Percentiles rank a stretch among this genome's conserved stretches.
These are phyloP conservation scores for Plasmodium berghei DNA, from an alignment of 169 alveolate genomes.

Conservation along the genomic window DNA sequence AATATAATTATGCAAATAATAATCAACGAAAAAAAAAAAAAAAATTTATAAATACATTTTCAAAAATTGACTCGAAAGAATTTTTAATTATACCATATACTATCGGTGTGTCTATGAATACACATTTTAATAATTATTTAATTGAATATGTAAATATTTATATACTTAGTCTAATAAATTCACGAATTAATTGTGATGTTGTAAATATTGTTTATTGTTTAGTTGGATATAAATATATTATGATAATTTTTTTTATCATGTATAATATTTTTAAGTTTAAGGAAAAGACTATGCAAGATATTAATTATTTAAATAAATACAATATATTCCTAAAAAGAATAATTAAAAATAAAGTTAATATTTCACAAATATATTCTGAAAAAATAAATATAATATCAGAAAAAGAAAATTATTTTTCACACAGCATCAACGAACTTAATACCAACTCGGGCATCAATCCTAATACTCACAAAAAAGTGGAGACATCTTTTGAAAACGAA, in stretches of 20 bases:
- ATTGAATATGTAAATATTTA: slow-evolving; percentile 64
- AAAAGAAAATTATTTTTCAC: too few species aligned
- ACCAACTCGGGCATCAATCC: not conserved
- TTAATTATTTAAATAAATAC: slow-evolving; percentile 21
- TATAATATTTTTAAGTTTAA: slow-evolving; percentile 48
- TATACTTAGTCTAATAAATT: slow-evolving; percentile 49
- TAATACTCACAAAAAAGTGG: not conserved
- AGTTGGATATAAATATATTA: slow-evolving; percentile 47
- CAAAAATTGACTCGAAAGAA: slow-evolving; percentile 55
- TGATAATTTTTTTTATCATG: slow-evolving; percentile 43
- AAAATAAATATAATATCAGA: too few species aligned
- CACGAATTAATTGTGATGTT: slow-evolving; percentile 61
- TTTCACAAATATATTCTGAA: slow-evolving; percentile 3
- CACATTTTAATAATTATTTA: slow-evolving; percentile 58
- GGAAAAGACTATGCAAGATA: slow-evolving; percentile 28
- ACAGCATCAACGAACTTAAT: not conserved
- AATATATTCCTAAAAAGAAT: slow-evolving; percentile 16
- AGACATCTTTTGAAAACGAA: not conserved
- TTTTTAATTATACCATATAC: slow-evolving; percentile 64
- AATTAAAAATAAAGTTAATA: not conserved
- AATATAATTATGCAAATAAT: slow-evolving; percentile 38
- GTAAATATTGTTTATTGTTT: slow-evolving; percentile 24
- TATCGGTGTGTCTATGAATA: slow-evolving; percentile 59
- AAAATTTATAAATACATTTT: slow-evolving; percentile 46
- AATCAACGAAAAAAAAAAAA: slow-evolving; percentile 22